Conservation (phyloP, 768 basidiomycete species). For the Leccinum uliginosum region DNA sequence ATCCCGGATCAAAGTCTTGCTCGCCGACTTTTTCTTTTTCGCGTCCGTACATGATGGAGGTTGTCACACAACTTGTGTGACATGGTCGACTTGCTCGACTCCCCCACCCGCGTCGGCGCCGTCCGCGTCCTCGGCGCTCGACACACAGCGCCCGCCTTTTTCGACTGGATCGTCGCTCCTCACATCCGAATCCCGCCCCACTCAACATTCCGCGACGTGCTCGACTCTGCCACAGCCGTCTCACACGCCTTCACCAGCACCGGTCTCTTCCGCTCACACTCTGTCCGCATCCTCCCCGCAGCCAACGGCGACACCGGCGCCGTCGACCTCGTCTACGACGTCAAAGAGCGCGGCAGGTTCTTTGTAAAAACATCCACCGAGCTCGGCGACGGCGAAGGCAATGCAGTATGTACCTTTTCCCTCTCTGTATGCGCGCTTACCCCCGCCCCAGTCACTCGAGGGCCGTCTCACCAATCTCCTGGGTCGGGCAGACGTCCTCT, state of each 20-base stretch:
- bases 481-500: constrained; percentile 86
- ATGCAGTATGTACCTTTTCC: constrained; percentile 57
- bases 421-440: constrained; percentile 1
- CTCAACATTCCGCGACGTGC: constrained; percentile 54
- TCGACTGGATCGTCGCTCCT: constrained; percentile 74
- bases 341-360: constrained; percentile 71
- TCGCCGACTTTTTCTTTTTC: constrained; percentile 45
- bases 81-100: constrained; percentile 38
- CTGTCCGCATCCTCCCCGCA: constrained; percentile 58
- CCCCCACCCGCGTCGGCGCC: constrained; percentile 64
- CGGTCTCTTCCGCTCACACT: constrained; percentile 70
- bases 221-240: constrained; percentile 67
- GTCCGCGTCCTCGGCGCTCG: constrained; percentile 78
- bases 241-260: constrained; percentile 63
- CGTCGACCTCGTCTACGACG: constrained; percentile 76
- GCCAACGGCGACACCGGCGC: constrained; percentile 53
- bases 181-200: constrained; percentile 34
- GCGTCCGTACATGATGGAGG: constrained; percentile 52
- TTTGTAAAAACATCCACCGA: constrained; percentile 84
- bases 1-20: constrained; percentile 58
- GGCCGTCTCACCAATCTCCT: constrained; percentile 84
- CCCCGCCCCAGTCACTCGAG: constrained; percentile 57
- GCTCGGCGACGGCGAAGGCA: constrained; percentile 90
- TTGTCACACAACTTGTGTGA: constrained; percentile 5
- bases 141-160: constrained; percentile 73